These are phyloP conservation scores for Cordyceps tenuipes DNA, from an alignment of 2,329 filamentous ascomycete genomes.

Conservation along the genomic window DNA sequence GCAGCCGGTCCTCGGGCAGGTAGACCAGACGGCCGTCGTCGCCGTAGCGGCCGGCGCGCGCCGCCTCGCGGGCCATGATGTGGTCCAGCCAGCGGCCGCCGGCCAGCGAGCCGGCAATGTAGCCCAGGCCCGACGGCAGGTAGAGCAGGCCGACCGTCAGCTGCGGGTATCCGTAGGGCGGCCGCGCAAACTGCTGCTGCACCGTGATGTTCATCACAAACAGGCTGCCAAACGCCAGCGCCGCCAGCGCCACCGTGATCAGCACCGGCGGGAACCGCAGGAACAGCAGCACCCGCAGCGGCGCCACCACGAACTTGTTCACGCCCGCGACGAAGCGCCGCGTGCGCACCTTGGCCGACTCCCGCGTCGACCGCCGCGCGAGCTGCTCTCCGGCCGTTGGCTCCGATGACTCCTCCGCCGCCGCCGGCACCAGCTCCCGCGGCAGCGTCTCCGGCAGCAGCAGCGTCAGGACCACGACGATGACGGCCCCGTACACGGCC, in stretches of 20 bases:
- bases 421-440: neutral
- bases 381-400: too few relatives aligned
- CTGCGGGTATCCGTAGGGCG: constrained; percentile 61
- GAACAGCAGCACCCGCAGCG: constrained; percentile 60
- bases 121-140: constrained; percentile 67
- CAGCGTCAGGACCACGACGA: constrained; percentile 45
- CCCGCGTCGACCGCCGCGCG: neutral
- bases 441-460: constrained; percentile 52
- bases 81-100: constrained; percentile 71
- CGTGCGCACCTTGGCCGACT: neutral
- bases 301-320: constrained; percentile 61
- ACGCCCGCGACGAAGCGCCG: constrained; percentile 39
- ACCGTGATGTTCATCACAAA: constrained; percentile 74
- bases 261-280: constrained; percentile 67
- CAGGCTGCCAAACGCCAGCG: constrained; percentile 65
- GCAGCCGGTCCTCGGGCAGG: constrained; percentile 72
- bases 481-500: constrained; percentile 52
- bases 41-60: constrained; percentile 61
- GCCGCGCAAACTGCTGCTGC: constrained; percentile 56
- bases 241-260: constrained; percentile 64
- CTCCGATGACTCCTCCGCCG: too few relatives aligned
- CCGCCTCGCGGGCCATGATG: constrained; percentile 72
- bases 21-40: constrained; percentile 57
- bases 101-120: constrained; percentile 57
- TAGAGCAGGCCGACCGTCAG: constrained; percentile 69